Conservation (phyloP, 1,284 basidiomycete species). For the Rhodotorula glutinis region DNA sequence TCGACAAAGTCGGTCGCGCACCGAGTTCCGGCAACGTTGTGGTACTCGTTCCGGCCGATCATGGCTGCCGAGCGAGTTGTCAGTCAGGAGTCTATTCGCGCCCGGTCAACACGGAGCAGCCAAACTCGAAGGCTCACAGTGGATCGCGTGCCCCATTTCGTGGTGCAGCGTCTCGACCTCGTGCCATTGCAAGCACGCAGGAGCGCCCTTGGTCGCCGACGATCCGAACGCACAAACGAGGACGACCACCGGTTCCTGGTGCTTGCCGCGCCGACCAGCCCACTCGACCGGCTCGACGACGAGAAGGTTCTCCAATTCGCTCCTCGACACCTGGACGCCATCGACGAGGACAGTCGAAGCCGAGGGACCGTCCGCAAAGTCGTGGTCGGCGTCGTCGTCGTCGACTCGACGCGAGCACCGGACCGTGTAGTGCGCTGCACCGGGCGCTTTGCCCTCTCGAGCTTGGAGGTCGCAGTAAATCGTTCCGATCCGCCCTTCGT, state of each 20-base stretch:
- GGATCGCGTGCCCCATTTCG: constrained; percentile 99
- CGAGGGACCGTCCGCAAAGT: constrained; percentile 51
- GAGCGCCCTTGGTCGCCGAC: constrained; percentile 49
- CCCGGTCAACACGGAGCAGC: neutral
- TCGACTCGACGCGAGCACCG: constrained; percentile 88
- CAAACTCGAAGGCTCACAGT: constrained; percentile 64
- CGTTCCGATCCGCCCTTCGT: constrained; percentile 79
- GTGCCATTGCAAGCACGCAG: constrained; percentile 82
- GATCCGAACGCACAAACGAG: constrained; percentile 79
- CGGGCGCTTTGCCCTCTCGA: constrained; percentile 77
- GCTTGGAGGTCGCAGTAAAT: constrained; percentile 92
- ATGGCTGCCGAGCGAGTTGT: constrained; percentile 62
- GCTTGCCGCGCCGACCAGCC: constrained; percentile 62
- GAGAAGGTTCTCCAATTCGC: constrained; percentile 39
- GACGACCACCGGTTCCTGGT: constrained; percentile 88
- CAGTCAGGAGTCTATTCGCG: neutral
- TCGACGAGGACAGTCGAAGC: constrained; percentile 47
- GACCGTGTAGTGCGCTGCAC: constrained; percentile 96
- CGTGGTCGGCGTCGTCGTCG: constrained; percentile 74
- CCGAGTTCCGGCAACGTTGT: constrained; percentile 96
- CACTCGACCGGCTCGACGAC: constrained; percentile 49
- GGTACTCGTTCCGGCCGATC: constrained; percentile 95
- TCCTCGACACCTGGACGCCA: constrained; percentile 45
- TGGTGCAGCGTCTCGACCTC: constrained; percentile 95
- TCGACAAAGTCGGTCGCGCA: constrained; percentile 99